phyloP scores from a whole-genome alignment of 2,329 filamentous ascomycete species.

The Cadophora gregata region DNA sequence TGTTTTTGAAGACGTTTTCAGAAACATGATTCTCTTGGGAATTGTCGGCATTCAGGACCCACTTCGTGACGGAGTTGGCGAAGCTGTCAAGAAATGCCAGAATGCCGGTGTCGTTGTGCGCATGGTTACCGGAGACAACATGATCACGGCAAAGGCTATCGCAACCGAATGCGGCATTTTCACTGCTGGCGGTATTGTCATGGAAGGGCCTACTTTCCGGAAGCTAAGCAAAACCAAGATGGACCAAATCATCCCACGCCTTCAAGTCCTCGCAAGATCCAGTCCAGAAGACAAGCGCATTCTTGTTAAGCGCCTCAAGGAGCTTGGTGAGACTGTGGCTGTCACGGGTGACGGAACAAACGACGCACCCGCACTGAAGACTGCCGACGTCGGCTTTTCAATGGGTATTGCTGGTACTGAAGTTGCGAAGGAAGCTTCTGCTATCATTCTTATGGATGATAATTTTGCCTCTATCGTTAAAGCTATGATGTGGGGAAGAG shows the following conservation, averaged over 20 bases:
- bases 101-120: slow-evolving; percentile 73
- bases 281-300: slow-evolving; percentile 73
- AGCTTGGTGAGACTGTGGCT: slow-evolving; percentile 69
- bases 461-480: slow-evolving; percentile 69
- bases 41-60: slow-evolving; percentile 79
- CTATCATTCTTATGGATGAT: slow-evolving; percentile 67
- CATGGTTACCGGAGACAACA: slow-evolving; percentile 77
- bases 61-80: slow-evolving; percentile 69
- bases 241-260: slow-evolving; percentile 62
- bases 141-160: slow-evolving; percentile 75
- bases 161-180: slow-evolving; percentile 72
- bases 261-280: slow-evolving; percentile 72
- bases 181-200: slow-evolving; percentile 60
- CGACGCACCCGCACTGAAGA: slow-evolving; percentile 69
- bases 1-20: slow-evolving; percentile 71
- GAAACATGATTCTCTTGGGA: slow-evolving; percentile 75
- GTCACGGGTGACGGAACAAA: slow-evolving; percentile 72
- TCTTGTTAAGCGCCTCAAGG: slow-evolving; percentile 67
- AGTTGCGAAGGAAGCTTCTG: slow-evolving; percentile 66
- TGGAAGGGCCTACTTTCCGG: slow-evolving; percentile 73
- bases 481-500: slow-evolving; percentile 65
- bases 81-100: slow-evolving; percentile 70
- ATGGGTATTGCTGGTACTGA: slow-evolving; percentile 72
- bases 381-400: slow-evolving; percentile 70
- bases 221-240: slow-evolving; percentile 65